A percentile compares a stretch with the other conserved stretches of the same genome.
These are phyloP conservation scores for Metschnikowia corniflorae DNA, from an alignment of 805 yeast genomes.

Conservation along the genomic window DNA sequence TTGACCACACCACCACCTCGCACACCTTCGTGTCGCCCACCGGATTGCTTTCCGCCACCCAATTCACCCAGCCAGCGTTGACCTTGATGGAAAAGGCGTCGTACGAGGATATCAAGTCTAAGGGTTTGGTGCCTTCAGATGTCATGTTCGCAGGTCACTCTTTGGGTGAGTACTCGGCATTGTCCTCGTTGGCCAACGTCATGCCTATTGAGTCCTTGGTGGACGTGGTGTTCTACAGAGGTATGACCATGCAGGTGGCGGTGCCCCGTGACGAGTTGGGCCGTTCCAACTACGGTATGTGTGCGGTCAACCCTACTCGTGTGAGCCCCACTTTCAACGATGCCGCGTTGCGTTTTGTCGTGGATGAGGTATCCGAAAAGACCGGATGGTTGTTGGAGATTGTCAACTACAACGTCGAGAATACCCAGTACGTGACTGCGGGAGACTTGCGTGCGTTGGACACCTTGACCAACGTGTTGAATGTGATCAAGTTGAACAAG, in stretches of 20 bases:
- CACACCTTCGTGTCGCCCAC: constrained; percentile 89
- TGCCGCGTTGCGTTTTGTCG: constrained; percentile 91
- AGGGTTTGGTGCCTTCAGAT: constrained; percentile 91
- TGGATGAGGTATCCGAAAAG: constrained; percentile 76
- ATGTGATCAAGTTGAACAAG: constrained; percentile 90
- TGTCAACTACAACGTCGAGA: constrained; percentile 97
- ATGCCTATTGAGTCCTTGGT: constrained; percentile 98
- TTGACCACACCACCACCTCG: constrained; percentile 75
- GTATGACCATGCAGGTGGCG: constrained; percentile 99
- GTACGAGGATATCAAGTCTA: constrained; percentile 93
- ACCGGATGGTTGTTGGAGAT: constrained; percentile 95
- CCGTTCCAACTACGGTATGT: constrained; percentile 98
- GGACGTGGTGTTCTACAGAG: constrained; percentile 98
- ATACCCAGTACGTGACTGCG: constrained; percentile 97
- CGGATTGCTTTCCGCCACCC: constrained; percentile 96
- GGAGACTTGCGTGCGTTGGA: constrained; percentile 97
- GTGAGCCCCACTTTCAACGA: constrained; percentile 85
- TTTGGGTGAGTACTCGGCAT: constrained; percentile 97
- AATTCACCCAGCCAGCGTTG: constrained; percentile 98
- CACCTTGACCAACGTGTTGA: constrained; percentile 87
- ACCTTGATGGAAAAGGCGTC: constrained; percentile 99
- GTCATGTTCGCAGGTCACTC: constrained; percentile 99
- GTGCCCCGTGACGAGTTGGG: constrained; percentile 96
- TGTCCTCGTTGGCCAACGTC: constrained; percentile 94
- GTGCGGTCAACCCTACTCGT: constrained; percentile 96